Percentiles rank a stretch among this genome's conserved stretches.
phyloP scores from a whole-genome alignment of 495 filamentous ascomycete genomes.

The Annulohypoxylon nitens region DNA sequence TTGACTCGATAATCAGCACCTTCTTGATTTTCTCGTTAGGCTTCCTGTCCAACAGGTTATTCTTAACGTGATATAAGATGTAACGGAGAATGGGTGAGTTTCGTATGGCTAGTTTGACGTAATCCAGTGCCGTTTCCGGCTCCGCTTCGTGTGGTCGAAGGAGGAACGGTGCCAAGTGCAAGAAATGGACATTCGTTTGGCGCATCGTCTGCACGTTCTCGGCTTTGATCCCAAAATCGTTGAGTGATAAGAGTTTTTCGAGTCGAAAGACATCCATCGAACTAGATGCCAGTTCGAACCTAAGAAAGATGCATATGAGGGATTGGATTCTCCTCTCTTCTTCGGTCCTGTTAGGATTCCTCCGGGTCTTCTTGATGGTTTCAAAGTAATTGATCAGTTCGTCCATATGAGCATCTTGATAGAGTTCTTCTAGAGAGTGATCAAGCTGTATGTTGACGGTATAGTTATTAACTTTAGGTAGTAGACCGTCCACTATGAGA shows the following conservation, averaged over 20 bases:
- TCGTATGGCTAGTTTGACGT: constrained; percentile 39
- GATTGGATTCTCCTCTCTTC: not conserved
- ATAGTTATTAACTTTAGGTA: constrained; percentile 44
- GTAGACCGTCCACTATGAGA: constrained; percentile 41
- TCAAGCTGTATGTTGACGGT: constrained; percentile 44
- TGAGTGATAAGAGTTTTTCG: constrained; percentile 16
- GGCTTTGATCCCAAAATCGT: constrained; percentile 33
- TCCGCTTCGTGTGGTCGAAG: not conserved
- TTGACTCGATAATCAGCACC: constrained; percentile 46
- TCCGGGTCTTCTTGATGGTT: constrained; percentile 12
- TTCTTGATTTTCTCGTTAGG: constrained; percentile 43
- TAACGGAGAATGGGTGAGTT: constrained; percentile 45
- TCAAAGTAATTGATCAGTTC: constrained; percentile 40
- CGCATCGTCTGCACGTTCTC: constrained; percentile 36
- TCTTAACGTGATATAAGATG: constrained; percentile 42
- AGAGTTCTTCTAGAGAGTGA: constrained; percentile 17
- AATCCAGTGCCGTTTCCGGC: constrained; percentile 33
- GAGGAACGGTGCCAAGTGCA: constrained; percentile 34
- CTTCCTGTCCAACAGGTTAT: constrained; percentile 32
- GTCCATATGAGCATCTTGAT: constrained; percentile 37
- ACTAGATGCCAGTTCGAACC: constrained; percentile 42
- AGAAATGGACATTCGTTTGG: constrained; percentile 27
- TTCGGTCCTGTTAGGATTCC: not conserved
- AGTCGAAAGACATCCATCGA: constrained; percentile 42
- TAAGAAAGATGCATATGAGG: not conserved